Evolutionary conservation across 78 protist species (phyloP).

Genomic region (Blattamonas nauphoetae): DNA sequence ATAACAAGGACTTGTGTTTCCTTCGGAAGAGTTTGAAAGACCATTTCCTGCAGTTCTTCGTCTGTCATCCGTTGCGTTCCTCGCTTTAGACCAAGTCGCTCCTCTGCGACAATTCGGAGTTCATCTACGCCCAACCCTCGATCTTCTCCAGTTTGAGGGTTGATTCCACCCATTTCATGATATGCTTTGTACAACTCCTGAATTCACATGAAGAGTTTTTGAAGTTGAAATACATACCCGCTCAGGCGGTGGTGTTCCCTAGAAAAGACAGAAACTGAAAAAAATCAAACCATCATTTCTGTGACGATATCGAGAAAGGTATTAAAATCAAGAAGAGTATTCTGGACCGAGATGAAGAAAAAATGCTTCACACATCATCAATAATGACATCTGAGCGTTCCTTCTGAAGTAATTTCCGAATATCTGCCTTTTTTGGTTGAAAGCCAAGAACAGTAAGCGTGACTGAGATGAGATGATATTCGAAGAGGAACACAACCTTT

Average conservation of each 20-base stretch:
- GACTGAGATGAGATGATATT: neutral
- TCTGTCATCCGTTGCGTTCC: too few species aligned
- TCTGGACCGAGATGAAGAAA: neutral
- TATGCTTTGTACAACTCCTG: neutral
- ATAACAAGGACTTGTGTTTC: neutral
- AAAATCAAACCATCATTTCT: neutral
- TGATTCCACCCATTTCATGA: neutral
- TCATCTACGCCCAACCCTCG: too few species aligned
- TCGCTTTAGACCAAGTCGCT: too few species aligned
- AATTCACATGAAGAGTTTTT: too few species aligned
- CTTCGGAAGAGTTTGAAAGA: neutral
- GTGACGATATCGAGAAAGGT: neutral
- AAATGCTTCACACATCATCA: neutral
- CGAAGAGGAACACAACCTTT: neutral
- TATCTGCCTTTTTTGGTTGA: neutral
- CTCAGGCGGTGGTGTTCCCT: neutral
- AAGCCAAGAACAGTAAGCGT: neutral
- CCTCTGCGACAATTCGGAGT: too few species aligned
- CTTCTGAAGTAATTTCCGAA: neutral
- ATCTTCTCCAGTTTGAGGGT: too few species aligned
- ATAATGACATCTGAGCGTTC: neutral
- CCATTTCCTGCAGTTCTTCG: neutral
- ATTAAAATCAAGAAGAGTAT: neutral
- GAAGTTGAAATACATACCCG: neutral
- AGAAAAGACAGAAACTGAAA: neutral